Base-by-base conservation (phyloP, 164 flowering plant species). In the Stephania yunnanensis region DNA sequence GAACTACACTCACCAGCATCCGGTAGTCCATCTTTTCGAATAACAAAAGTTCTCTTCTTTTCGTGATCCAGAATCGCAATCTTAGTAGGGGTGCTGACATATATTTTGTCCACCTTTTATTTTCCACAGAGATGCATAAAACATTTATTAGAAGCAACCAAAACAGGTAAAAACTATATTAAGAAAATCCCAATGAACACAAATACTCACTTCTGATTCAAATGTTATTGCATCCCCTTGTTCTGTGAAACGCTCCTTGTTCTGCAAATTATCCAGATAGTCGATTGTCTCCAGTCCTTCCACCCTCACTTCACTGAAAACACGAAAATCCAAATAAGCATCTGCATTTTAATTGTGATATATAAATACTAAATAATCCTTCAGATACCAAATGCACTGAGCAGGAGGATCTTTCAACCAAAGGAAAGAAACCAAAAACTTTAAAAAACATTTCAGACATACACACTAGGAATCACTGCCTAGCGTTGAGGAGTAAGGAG, bases 221-320 rank as follows among this genome's bases (percentile, higher is more conserved):
- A 92, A 90, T 74, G 94, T 92, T 73, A 90, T 85, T 36, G 98
- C 97, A 89, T 94, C 98, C 71, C 96, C 98, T 81, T 94, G 98
- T 75, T 94, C 97, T 58, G 98, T 94, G 71, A 84, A 92, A 30
- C 95, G 87, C 80, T 89, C 93, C 82, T 68, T 94, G 68, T 84
- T 84, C 80, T 83, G 85, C 78, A 92, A 70, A 82, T 88, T 94
- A 79, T 94, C 98, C 64, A 92, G 91, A 85, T 91, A 92, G 83
- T 94, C 97, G 71, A 91, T 83, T 45, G 98, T 94, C 84, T 94
- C 98, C 76, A 94, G 76, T 76, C 98, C 98, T 85, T 94, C 98
- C 19, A 94, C 91, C 30, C 97, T 88, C 71, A 94, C 97, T 86
- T 94, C 98, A 85, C 98, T 92, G 89, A 65, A 80, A 72, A 78